These are phyloP conservation scores for Myxozyma mucilagina DNA, from an alignment of 805 yeast genomes.

Conservation along the genomic window DNA sequence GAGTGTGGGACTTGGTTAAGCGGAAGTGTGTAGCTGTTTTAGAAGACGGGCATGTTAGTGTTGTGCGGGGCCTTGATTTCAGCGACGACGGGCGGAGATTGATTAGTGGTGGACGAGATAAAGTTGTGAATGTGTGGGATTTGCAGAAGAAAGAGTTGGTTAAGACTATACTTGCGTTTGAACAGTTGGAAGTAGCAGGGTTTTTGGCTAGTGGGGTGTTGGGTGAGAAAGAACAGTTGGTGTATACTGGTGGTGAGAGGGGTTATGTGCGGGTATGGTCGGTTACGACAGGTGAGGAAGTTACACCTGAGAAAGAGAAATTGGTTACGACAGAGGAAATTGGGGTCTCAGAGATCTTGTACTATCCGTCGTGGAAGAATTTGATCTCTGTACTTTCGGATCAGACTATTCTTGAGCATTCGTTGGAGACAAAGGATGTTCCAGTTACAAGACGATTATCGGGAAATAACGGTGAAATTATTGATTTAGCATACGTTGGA, in stretches of 20 bases:
- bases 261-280: constrained; percentile 71
- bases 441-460: constrained; percentile 61
- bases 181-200: constrained; percentile 45
- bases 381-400: constrained; percentile 70
- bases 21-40: constrained; percentile 64
- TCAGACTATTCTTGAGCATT: constrained; percentile 68
- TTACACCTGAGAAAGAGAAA: constrained; percentile 44
- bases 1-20: constrained; percentile 66
- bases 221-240: constrained; percentile 33
- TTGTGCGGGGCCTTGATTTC: constrained; percentile 83
- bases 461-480: constrained; percentile 94
- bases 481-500: constrained; percentile 80
- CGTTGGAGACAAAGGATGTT: constrained; percentile 39
- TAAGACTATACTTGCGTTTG: constrained; percentile 70
- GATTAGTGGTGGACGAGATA: constrained; percentile 88
- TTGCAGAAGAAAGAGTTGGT: constrained; percentile 55
- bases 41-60: constrained; percentile 66
- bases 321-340: constrained; percentile 68
- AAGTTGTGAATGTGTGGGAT: constrained; percentile 62
- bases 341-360: constrained; percentile 58
- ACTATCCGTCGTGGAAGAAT: constrained; percentile 28
- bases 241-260: constrained; percentile 78
- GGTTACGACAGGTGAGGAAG: constrained; percentile 48
- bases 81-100: constrained; percentile 53
- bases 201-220: constrained; percentile 34